Conservation (phyloP, 116 monocot species). For the Iris pallida region DNA sequence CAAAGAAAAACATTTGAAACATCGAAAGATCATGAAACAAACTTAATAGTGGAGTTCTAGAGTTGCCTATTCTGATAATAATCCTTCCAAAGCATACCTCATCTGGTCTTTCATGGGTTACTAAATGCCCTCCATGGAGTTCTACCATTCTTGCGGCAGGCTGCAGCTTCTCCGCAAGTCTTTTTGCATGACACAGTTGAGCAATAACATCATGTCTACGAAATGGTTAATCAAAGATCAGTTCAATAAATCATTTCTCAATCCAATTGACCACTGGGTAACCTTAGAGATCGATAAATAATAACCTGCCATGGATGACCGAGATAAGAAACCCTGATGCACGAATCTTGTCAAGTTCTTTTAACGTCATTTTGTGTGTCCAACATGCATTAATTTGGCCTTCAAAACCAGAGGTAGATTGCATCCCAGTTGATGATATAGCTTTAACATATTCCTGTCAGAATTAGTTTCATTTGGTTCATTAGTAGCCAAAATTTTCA, state of each 20-base stretch:
- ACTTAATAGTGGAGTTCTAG: too few species aligned
- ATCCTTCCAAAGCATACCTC: conserved; percentile 51
- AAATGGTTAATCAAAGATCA: conserved; percentile 6
- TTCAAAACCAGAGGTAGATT: conserved; percentile 84
- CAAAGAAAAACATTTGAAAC: too few species aligned
- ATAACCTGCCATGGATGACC: conserved; percentile 84
- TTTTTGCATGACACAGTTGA: conserved; percentile 73
- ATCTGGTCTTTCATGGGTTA: conserved; percentile 91
- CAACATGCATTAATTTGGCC: conserved; percentile 96
- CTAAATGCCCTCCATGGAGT: conserved; percentile 94
- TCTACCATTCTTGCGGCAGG: conserved; percentile 92
- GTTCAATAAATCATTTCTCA: too few species aligned
- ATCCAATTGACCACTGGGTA: too few species aligned
- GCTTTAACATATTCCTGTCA: conserved; percentile 79
- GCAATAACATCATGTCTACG: conserved; percentile 95
- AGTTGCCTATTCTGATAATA: not conserved
- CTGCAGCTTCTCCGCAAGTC: conserved; percentile 65
- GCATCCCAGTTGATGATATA: conserved; percentile 91
- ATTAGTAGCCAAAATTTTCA: too few species aligned
- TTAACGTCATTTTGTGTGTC: conserved; percentile 74
- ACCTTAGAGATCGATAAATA: not conserved
- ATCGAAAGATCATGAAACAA: too few species aligned
- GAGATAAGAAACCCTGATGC: conserved; percentile 70
- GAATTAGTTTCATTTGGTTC: not conserved
- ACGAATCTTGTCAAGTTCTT: conserved; percentile 74